Conservation (phyloP, 345 rosid genomes). For the Hibiscus trionum region DNA sequence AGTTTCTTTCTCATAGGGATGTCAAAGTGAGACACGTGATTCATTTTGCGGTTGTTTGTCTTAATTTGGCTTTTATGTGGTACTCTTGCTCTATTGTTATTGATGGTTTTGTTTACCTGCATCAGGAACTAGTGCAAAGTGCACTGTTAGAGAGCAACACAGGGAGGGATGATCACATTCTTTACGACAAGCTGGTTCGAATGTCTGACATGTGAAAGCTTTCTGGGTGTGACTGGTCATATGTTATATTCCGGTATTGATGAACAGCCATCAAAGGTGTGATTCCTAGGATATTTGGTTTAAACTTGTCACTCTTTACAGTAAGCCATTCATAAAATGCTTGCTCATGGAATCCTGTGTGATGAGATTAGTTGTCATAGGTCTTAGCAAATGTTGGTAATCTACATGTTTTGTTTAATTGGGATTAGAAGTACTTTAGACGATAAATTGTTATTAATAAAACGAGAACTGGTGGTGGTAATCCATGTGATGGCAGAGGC, state of each 20-base stretch:
- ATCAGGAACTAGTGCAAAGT: conserved; percentile 88
- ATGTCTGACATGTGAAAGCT: conserved; percentile 27
- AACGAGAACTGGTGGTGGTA: too few species aligned
- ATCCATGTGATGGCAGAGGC: too few species aligned
- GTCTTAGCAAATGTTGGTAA: neutral
- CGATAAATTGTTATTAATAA: neutral
- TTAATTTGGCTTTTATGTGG: neutral
- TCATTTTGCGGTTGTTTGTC: conserved; percentile 46
- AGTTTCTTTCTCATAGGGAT: conserved; percentile 67
- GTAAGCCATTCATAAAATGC: neutral
- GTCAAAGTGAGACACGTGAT: conserved; percentile 60
- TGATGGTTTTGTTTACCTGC: neutral
- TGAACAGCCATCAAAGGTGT: neutral
- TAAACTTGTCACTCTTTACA: neutral
- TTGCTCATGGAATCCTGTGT: neutral
- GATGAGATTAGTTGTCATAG: neutral
- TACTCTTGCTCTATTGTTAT: neutral
- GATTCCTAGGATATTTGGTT: neutral
- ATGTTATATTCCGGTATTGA: neutral
- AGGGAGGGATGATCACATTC: conserved; percentile 86
- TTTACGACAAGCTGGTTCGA: conserved; percentile 69
- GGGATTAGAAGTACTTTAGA: neutral
- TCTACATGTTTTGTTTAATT: neutral
- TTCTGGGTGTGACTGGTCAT: neutral
- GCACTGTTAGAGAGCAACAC: conserved; percentile 90